These are phyloP conservation scores for Globomyces sp. DNA, from an alignment of 371 early-diverging fungal species.

Conservation along the genomic window DNA sequence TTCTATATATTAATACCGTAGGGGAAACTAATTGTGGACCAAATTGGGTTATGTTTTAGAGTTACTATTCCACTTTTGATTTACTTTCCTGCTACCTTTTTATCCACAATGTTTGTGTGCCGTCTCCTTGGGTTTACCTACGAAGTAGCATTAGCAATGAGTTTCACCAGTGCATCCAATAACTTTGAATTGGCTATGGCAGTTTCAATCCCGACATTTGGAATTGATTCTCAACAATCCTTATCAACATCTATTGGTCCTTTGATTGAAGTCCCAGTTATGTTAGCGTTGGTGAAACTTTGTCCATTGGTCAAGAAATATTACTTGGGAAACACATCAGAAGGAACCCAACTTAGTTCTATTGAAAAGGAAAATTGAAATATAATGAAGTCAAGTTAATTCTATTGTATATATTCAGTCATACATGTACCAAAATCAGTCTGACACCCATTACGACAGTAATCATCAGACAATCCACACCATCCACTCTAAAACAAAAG, in stretches of 20 bases:
- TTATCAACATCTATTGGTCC: constrained; percentile 73
- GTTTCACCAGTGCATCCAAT: constrained; percentile 72
- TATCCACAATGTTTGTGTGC: constrained; percentile 47
- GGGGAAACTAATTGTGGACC: constrained; percentile 60
- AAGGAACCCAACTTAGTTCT: too few relatives aligned
- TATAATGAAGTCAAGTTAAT: too few relatives aligned
- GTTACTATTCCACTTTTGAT: constrained; percentile 66
- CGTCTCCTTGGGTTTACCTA: constrained; percentile 46
- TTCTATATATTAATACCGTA: constrained; percentile 16
- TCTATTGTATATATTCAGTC: too few relatives aligned
- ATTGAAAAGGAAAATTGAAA: too few relatives aligned
- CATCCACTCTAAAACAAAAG: too few relatives aligned
- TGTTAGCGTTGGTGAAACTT: constrained; percentile 48
- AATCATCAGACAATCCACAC: too few relatives aligned
- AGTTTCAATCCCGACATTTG: constrained; percentile 68
- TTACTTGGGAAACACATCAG: neutral
- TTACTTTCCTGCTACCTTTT: constrained; percentile 64
- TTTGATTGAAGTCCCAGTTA: constrained; percentile 73
- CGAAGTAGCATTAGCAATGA: constrained; percentile 54
- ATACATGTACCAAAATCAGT: too few relatives aligned
- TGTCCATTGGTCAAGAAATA: constrained; percentile 13
- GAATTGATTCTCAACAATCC: constrained; percentile 64
- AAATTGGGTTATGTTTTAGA: constrained; percentile 66
- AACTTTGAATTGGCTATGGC: constrained; percentile 81
- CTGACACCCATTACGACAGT: too few relatives aligned